A percentile compares a stretch with the other conserved stretches of the same genome.
phyloP scores from a whole-genome alignment of 116 monocot genomes.

The Iris pallida region DNA sequence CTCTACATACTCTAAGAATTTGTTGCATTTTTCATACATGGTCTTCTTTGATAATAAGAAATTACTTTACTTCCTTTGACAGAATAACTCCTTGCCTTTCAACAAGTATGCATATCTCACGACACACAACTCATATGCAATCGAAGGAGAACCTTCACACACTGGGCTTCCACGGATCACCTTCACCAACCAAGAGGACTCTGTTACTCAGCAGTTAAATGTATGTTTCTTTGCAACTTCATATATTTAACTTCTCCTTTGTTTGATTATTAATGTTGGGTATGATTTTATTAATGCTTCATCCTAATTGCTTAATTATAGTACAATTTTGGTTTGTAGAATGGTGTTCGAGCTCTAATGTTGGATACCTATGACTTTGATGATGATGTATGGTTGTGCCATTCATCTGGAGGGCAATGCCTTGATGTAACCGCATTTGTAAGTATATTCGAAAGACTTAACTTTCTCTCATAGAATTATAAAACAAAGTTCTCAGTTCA shows the following conservation, averaged over 20 bases:
- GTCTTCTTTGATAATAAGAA: too few species aligned
- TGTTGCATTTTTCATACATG: too few species aligned
- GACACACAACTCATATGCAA: constrained; percentile 74
- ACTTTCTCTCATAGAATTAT: too few species aligned
- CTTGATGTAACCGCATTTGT: constrained; percentile 71
- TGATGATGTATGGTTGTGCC: constrained; percentile 71
- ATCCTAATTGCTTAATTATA: background rate
- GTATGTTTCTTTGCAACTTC: constrained; percentile 12
- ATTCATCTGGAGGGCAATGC: constrained; percentile 59
- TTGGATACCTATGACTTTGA: constrained; percentile 67
- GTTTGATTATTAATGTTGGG: background rate
- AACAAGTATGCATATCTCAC: constrained; percentile 80
- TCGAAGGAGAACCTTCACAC: constrained; percentile 50
- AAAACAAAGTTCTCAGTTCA: too few species aligned
- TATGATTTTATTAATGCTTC: background rate
- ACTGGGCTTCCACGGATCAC: constrained; percentile 55
- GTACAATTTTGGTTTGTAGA: constrained; percentile 21
- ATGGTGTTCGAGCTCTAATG: constrained; percentile 62
- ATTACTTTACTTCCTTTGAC: constrained; percentile 4
- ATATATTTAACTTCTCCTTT: too few species aligned
- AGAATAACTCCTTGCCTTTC: constrained; percentile 78
- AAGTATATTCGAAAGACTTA: constrained; percentile 19
- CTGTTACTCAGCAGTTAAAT: constrained; percentile 60
- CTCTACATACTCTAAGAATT: too few species aligned
- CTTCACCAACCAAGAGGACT: constrained; percentile 68